A percentile compares a stretch with the other conserved stretches of the same genome.
Conservation (phyloP, 192 early-diverging fungal species). For the Entrophospora sp. region DNA sequence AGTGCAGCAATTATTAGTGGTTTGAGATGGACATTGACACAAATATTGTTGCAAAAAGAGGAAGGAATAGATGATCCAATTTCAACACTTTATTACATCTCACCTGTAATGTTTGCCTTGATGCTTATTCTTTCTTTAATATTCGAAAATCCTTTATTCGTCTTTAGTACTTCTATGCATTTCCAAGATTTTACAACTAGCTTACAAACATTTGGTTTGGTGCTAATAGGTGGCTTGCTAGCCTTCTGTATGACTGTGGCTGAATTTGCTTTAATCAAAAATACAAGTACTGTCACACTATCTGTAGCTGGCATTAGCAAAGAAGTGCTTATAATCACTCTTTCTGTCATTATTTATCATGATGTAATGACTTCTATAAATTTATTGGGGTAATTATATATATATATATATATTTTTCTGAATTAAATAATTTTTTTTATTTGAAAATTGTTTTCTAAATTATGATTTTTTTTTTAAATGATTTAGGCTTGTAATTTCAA, state of each 20-base stretch:
- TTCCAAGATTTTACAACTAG: conserved; percentile 37
- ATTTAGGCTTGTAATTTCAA: conserved; percentile 41
- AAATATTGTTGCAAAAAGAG: conserved; percentile 60
- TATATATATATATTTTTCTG: background rate
- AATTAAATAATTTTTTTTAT: background rate
- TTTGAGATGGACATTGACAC: conserved; percentile 71
- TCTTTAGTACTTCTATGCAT: conserved; percentile 38
- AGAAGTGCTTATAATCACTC: conserved; percentile 68
- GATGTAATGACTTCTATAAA: conserved; percentile 61
- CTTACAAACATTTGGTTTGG: conserved; percentile 34
- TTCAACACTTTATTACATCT: conserved; percentile 63
- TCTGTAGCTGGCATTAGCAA: conserved; percentile 72
- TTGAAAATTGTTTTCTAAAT: background rate
- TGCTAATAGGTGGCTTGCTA: conserved; percentile 57
- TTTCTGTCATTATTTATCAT: conserved; percentile 58
- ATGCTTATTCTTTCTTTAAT: conserved; percentile 47
- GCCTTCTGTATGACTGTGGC: conserved; percentile 72
- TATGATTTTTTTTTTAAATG: background rate
- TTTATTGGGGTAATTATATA: conserved; percentile 51
- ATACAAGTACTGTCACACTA: conserved; percentile 66
- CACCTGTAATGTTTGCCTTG: conserved; percentile 64
- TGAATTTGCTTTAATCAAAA: conserved; percentile 69
- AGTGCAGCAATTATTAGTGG: conserved; percentile 64
- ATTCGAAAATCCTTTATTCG: conserved; percentile 47
- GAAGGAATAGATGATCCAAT: conserved; percentile 69